Evolutionary conservation across 2,329 filamentous ascomycete species (phyloP), one percentile per base, ranked within the genome.

Genomic region (Coniochaeta sp.): DNA sequence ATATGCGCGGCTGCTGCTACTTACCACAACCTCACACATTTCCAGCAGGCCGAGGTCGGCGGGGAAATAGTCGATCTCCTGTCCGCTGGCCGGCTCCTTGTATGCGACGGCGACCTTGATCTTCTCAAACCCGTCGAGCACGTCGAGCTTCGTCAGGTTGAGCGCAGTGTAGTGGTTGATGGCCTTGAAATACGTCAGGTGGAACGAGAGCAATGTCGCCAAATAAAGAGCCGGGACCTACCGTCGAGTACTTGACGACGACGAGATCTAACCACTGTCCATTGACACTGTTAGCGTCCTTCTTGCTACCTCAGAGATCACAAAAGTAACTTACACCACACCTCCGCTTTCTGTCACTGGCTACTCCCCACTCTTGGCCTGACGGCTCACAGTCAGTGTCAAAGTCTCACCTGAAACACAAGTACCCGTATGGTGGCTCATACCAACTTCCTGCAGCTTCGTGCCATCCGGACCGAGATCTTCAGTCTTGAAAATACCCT

Each of bases 61-160:
- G 4, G 82, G 89, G 79, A 89, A 91, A 14, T 80, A 84, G 19
- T 82, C 77, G 12, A 89, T 72, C 59, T 76, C 74, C 68, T 81
- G 69, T 50, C 74, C 75, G 0, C 74, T 57, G 5, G 17, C 55
- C 16, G 34, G 55, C 7, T 42, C 32, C 55, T 57, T 57, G 55
- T 57, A 57, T 19, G 55, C 55, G 4, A 89, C 83, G 19, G 89
- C 89, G 57, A 90, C 79, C 72, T 92, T 89, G 74, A 96, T 82
- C 68, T 85, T 87, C 10, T 83, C 79, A 71, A 96, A 91, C 34
- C 83, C 83, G 70, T 92, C 89, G 17, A 92, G 79, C 40, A 91
- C 81, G 66, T 90, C 87, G 24, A 90, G 80, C 73, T 84, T 86
- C 16, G 81, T 86, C 44, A 86, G 69, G 67, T 86, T 85, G 58